These are phyloP conservation scores for Trypanosoma congolense DNA, from an alignment of 208 protist species.

Conservation along the genomic window DNA sequence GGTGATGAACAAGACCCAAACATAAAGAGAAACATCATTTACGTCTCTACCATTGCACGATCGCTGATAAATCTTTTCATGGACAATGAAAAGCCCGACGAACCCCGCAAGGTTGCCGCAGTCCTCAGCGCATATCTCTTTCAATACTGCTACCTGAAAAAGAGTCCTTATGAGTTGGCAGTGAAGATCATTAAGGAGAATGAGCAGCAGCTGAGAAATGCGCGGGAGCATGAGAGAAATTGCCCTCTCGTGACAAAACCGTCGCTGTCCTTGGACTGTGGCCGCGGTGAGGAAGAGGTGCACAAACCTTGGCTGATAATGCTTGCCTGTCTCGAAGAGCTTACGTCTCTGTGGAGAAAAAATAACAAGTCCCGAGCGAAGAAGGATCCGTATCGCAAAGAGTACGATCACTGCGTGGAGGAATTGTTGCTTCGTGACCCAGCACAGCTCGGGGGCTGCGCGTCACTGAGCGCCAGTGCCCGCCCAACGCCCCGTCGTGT, in stretches of 20 bases:
- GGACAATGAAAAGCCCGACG: constrained; percentile 33
- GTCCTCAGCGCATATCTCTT: constrained; percentile 69
- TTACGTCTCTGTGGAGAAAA: constrained; percentile 48
- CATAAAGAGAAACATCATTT: constrained; percentile 14
- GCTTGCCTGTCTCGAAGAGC: constrained; percentile 60
- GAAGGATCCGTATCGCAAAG: constrained; percentile 26
- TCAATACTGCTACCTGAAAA: constrained; percentile 62
- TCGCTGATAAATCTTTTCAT: constrained; percentile 54
- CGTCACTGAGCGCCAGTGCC: constrained; percentile 60
- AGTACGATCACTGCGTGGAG: constrained; percentile 29
- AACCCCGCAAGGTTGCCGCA: constrained; percentile 56
- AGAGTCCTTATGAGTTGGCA: constrained; percentile 58
- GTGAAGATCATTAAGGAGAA: constrained; percentile 29
- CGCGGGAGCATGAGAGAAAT: constrained; percentile 21
- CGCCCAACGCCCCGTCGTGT: constrained; percentile 72
- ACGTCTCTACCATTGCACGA: constrained; percentile 42
- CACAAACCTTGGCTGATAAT: constrained; percentile 65
- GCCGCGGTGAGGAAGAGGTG: constrained; percentile 30
- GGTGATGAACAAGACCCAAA: neutral
- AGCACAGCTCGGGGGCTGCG: constrained; percentile 5
- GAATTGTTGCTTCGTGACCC: constrained; percentile 20
- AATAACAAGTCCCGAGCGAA: constrained; percentile 28
- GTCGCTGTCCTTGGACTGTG: constrained; percentile 24
- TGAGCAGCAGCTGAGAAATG: constrained; percentile 22
- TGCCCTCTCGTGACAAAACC: neutral